Evolutionary conservation across 2,329 filamentous ascomycete species (phyloP).

Genomic region (Penicillium sp.): DNA sequence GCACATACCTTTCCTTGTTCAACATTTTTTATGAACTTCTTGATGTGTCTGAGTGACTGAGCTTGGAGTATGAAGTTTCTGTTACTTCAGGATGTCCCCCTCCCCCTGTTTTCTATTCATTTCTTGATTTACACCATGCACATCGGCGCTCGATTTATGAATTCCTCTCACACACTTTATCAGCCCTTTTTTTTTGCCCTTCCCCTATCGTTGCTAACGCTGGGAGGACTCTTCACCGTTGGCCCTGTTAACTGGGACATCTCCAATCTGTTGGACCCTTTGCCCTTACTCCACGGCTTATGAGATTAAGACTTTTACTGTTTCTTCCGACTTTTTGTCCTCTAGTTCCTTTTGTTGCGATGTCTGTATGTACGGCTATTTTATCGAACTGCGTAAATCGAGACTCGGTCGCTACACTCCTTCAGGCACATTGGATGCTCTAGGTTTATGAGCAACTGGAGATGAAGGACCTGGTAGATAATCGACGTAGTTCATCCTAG

Average conservation of each 20-base stretch:
- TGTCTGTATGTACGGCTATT: conserved; percentile 18
- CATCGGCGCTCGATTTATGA: conserved; percentile 27
- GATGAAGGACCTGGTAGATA: not conserved
- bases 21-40: not conserved
- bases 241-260: conserved; percentile 8
- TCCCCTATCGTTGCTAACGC: no score
- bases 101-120: conserved; percentile 14
- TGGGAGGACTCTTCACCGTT: no score
- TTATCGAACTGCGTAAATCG: conserved; percentile 10
- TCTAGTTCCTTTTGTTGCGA: conserved; percentile 9
- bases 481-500: not conserved
- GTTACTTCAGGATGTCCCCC: conserved; percentile 21
- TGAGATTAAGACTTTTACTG: conserved; percentile 19
- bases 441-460: no score
- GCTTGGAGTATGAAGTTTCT: conserved; percentile 10
- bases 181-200: not conserved
- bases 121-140: conserved; percentile 20
- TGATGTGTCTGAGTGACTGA: conserved; percentile 12
- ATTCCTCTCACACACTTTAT: conserved; percentile 2
- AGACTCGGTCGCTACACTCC: not conserved
- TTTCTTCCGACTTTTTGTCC: conserved; percentile 10
- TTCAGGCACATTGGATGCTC: not conserved
- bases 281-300: conserved; percentile 7
- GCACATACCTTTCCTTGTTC: conserved; percentile 15
- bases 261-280: conserved; percentile 10